Evolutionary conservation across 75 land plant species (phyloP).

Genomic region (Pinus taeda): DNA sequence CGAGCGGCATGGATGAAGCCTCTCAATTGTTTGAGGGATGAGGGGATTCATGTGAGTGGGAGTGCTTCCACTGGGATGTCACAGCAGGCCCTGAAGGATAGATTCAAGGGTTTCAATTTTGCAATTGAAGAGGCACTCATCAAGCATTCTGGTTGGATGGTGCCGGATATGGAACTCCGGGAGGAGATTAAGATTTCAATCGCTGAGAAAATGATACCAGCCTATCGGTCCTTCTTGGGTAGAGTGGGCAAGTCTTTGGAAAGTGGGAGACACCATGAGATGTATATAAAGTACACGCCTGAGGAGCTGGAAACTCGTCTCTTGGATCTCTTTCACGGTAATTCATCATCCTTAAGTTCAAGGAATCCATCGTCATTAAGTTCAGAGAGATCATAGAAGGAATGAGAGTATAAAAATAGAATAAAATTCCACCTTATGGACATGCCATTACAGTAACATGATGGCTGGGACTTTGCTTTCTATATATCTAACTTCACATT

Average conservation of each 20-base stretch:
- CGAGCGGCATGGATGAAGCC: conserved; percentile 24
- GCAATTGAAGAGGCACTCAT: conserved; percentile 34
- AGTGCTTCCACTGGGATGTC: conserved; percentile 26
- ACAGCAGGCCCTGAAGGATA: conserved; percentile 21
- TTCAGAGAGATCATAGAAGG: neutral
- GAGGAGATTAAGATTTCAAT: conserved; percentile 73
- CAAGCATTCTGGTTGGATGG: conserved; percentile 33
- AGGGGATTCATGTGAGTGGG: neutral
- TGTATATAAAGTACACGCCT: conserved; percentile 67
- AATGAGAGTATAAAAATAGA: too few relatives aligned
- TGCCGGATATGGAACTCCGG: conserved; percentile 60
- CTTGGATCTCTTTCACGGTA: conserved; percentile 67
- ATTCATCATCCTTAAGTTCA: conserved; percentile 21
- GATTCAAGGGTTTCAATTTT: conserved; percentile 25
- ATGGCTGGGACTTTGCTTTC: too few relatives aligned
- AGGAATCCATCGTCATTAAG: conserved; percentile 19
- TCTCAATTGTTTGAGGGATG: conserved; percentile 12
- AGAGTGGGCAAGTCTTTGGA: conserved; percentile 57
- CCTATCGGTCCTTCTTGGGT: conserved; percentile 70
- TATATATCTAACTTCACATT: too few relatives aligned
- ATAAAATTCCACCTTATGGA: too few relatives aligned
- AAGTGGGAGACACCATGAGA: conserved; percentile 58
- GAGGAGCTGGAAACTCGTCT: conserved; percentile 67
- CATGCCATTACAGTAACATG: too few relatives aligned
- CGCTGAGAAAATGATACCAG: conserved; percentile 58